A percentile compares a stretch with the other conserved stretches of the same genome.
Conservation (phyloP, 1,139 yeast species). For the Tardiomyces blankii region DNA sequence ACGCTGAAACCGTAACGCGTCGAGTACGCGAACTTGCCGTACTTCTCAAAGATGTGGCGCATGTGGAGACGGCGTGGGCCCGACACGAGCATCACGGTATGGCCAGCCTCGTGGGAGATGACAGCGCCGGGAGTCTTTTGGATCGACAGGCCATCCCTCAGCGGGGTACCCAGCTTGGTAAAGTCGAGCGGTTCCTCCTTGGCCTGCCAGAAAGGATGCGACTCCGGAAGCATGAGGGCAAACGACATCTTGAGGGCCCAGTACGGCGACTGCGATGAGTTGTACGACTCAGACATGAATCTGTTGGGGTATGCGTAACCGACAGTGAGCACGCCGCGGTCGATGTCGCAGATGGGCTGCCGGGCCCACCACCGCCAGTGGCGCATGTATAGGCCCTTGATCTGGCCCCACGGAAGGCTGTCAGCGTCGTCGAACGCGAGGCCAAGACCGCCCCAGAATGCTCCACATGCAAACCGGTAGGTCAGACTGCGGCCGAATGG, state of each 20-base stretch:
- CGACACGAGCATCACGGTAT: conserved; percentile 20
- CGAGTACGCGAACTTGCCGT: conserved; percentile 25
- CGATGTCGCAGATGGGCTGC: conserved; percentile 17
- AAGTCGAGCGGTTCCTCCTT: conserved; percentile 5
- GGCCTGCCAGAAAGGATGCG: conserved; percentile 18
- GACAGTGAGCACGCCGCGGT: conserved; percentile 17
- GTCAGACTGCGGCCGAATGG: conserved; percentile 25
- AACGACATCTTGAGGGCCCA: conserved; percentile 23
- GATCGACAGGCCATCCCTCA: conserved; percentile 5
- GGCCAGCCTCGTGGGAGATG: conserved; percentile 15
- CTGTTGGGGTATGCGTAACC: conserved; percentile 24
- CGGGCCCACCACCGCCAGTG: conserved; percentile 24
- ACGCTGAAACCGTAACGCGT: conserved; percentile 23
- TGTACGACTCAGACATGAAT: conserved; percentile 21
- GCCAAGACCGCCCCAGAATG: conserved; percentile 24
- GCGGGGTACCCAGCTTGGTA: neutral
- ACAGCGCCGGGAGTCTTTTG: conserved; percentile 17
- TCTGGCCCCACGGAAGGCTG: conserved; percentile 15
- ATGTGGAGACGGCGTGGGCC: conserved; percentile 20
- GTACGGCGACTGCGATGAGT: conserved; percentile 25
- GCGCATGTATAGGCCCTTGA: conserved; percentile 19
- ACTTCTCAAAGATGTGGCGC: conserved; percentile 20
- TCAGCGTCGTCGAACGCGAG: conserved; percentile 12
- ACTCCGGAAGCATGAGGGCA: conserved; percentile 7
- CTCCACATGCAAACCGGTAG: conserved; percentile 21